Evolutionary conservation across 2,329 filamentous ascomycete genomes (phyloP).

Genomic region (Alternaria brassicicola): DNA sequence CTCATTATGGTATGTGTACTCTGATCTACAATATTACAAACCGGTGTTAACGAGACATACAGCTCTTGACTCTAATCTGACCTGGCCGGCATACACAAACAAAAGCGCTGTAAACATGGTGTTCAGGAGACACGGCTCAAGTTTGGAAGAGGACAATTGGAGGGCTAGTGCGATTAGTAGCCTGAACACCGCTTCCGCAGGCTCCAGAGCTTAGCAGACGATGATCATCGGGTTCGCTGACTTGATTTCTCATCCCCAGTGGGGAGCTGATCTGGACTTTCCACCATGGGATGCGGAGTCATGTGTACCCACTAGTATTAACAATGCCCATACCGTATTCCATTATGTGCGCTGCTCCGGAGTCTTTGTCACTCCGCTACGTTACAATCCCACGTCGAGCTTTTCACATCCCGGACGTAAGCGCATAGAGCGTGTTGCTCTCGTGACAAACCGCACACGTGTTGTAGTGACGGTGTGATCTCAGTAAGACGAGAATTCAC

Average conservation of each 20-base stretch:
- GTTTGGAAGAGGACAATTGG: not conserved
- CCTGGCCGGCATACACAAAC: not conserved
- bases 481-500: conserved; percentile 6
- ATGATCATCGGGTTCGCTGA: not conserved
- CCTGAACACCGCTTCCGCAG: not conserved
- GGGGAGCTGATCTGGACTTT: not conserved
- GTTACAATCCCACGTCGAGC: not conserved
- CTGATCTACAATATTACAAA: not conserved
- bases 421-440: not conserved
- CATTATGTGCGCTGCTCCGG: not conserved
- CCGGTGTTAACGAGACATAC: not conserved
- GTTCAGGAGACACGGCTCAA: not conserved
- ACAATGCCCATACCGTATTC: not conserved
- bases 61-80: not conserved
- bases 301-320: not conserved
- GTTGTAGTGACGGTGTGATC: conserved; percentile 1
- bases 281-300: not conserved
- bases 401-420: not conserved
- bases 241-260: not conserved
- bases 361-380: not conserved
- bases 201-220: not conserved
- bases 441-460: not conserved
- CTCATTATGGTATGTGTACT: not conserved
- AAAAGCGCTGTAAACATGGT: not conserved
- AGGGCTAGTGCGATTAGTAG: not conserved